Conservation (phyloP, 805 yeast genomes). For the Kodamaea laetipori region DNA sequence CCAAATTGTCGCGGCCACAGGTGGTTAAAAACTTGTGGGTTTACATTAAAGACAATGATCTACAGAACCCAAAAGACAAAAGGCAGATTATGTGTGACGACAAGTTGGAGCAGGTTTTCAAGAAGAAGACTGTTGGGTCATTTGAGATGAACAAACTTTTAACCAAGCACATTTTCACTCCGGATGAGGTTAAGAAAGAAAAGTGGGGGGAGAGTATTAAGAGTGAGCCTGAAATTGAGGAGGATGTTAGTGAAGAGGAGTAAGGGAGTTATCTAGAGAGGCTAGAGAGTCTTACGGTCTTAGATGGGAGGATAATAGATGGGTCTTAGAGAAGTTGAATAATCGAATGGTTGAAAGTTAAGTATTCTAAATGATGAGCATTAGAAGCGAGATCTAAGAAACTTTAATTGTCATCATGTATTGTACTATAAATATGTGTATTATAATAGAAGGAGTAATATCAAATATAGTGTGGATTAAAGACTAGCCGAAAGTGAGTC, state of each 20-base stretch:
- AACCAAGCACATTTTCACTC: constrained; percentile 49
- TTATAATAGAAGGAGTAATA: constrained; percentile 1
- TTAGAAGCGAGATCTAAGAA: no score
- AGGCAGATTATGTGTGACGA: constrained; percentile 68
- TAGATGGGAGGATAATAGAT: neutral
- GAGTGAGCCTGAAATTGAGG: constrained; percentile 9
- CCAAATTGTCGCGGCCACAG: constrained; percentile 61
- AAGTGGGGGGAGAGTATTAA: constrained; percentile 9
- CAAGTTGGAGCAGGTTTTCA: constrained; percentile 57
- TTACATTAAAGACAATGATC: constrained; percentile 59
- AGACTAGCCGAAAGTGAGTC: no score
- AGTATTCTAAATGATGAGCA: neutral
- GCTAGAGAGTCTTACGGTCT: no score
- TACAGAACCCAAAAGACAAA: constrained; percentile 69
- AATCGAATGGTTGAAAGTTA: no score
- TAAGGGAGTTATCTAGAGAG: no score
- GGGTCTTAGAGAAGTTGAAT: no score
- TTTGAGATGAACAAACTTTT: constrained; percentile 61
- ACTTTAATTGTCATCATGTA: neutral
- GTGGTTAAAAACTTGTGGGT: constrained; percentile 72
- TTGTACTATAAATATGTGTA: constrained; percentile 5
- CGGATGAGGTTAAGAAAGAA: constrained; percentile 26
- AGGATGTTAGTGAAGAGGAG: constrained; percentile 8
- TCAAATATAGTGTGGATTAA: no score
- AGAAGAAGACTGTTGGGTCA: constrained; percentile 52